phyloP scores from a whole-genome alignment of 768 basidiomycete genomes.

The Mycena filopes region DNA sequence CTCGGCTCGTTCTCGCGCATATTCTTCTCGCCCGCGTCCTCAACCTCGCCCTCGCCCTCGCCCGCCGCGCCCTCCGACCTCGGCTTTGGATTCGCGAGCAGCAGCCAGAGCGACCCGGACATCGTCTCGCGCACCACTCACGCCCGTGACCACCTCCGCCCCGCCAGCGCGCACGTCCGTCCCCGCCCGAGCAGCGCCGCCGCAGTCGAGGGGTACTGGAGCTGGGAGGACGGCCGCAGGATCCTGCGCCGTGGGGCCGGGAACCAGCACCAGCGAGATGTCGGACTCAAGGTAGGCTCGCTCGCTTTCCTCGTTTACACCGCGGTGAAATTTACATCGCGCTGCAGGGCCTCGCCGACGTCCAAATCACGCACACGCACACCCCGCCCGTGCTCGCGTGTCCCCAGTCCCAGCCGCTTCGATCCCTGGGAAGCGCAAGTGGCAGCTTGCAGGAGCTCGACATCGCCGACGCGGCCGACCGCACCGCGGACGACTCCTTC shows the following conservation, averaged over 20 bases:
- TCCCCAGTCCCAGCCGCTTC: too few relatives aligned
- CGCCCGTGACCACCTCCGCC: not conserved
- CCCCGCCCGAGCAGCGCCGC: slow-evolving; percentile 23
- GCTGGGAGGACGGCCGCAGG: slow-evolving; percentile 16
- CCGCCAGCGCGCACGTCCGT: slow-evolving; percentile 11
- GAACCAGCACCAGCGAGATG: not conserved
- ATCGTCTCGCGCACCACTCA: not conserved
- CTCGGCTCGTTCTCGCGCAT: slow-evolving; percentile 32
- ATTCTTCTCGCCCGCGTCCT: slow-evolving; percentile 9
- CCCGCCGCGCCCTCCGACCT: not conserved
- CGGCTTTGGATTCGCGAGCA: not conserved
- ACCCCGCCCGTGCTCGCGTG: slow-evolving; percentile 24
- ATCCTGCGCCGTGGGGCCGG: slow-evolving; percentile 2
- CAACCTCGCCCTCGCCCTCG: not conserved
- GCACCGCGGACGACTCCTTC: slow-evolving; percentile 18
- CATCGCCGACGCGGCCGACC: not conserved
- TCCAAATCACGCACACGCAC: slow-evolving; percentile 16
- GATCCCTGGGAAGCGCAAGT: too few relatives aligned
- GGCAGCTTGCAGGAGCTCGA: slow-evolving; percentile 1
- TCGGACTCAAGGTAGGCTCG: slow-evolving; percentile 21
- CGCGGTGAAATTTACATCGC: too few relatives aligned
- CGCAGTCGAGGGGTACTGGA: slow-evolving; percentile 28
- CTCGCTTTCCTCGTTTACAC: not conserved
- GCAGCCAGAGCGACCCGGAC: slow-evolving; percentile 24
- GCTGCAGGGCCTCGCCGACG: slow-evolving; percentile 11